phyloP scores from a whole-genome alignment of 306 rosid genomes.

The Purshia tridentata region DNA sequence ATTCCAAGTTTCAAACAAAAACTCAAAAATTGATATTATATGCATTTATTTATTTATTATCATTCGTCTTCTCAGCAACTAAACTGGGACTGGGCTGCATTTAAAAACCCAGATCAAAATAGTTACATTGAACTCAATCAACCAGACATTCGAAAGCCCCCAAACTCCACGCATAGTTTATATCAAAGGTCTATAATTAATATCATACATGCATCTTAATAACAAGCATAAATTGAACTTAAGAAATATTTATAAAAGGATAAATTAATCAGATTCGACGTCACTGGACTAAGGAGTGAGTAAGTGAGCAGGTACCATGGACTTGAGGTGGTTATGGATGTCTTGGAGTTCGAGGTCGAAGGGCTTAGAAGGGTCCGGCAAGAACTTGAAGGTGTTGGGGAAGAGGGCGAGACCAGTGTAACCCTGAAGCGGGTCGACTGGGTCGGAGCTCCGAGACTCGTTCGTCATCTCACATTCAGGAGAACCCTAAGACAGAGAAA shows the following conservation, averaged over 20 bases:
- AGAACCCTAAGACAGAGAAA: slow-evolving; percentile 16
- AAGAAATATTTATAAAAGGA: no score
- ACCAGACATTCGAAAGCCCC: neutral
- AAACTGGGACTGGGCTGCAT: neutral
- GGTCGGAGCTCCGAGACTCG: slow-evolving; percentile 23
- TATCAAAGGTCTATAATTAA: no score
- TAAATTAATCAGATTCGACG: no score
- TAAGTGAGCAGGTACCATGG: slow-evolving; percentile 40
- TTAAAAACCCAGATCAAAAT: neutral
- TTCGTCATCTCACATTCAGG: slow-evolving; percentile 34
- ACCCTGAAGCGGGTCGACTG: slow-evolving; percentile 53
- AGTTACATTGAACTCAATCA: neutral
- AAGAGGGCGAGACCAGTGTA: slow-evolving; percentile 61
- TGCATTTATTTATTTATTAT: neutral
- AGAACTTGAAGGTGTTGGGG: slow-evolving; percentile 18
- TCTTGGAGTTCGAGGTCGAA: slow-evolving; percentile 47
- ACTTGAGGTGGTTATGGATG: slow-evolving; percentile 56
- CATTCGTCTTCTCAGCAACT: neutral
- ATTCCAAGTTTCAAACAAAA: neutral
- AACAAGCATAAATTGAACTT: no score
- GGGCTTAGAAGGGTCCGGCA: slow-evolving; percentile 31
- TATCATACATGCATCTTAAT: no score
- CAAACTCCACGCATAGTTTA: no score
- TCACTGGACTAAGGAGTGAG: neutral
- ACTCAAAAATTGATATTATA: neutral